Evolutionary conservation across 805 yeast species (phyloP).

Genomic region (Cyberlindnera mrakii): DNA sequence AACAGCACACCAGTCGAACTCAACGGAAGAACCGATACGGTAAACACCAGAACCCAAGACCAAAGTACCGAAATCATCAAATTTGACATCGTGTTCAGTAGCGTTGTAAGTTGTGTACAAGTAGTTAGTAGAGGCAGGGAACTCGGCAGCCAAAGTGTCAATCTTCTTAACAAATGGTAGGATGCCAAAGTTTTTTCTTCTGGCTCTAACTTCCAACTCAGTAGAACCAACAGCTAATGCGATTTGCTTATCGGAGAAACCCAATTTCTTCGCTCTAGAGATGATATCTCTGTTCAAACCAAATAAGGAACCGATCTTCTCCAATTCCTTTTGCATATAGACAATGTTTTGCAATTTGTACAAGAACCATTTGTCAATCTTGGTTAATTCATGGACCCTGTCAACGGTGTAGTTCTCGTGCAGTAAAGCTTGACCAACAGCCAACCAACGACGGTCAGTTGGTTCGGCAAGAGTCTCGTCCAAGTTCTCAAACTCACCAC

Average conservation of each 20-base stretch:
- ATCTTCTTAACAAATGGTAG: constrained; percentile 93
- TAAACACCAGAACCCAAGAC: constrained; percentile 99
- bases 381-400: constrained; percentile 82
- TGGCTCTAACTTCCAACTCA: constrained; percentile 78
- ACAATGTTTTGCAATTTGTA: constrained; percentile 91
- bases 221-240: constrained; percentile 64
- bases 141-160: constrained; percentile 97
- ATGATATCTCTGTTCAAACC: constrained; percentile 64
- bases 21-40: constrained; percentile 97
- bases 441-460: constrained; percentile 95
- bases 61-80: constrained; percentile 86
- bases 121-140: constrained; percentile 96
- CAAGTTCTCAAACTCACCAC: constrained; percentile 69
- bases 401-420: constrained; percentile 92
- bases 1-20: constrained; percentile 99
- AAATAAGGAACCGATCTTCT: constrained; percentile 50
- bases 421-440: constrained; percentile 93
- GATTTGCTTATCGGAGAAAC: constrained; percentile 93
- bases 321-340: constrained; percentile 77
- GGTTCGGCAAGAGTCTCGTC: constrained; percentile 78
- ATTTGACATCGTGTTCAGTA: constrained; percentile 71
- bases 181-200: constrained; percentile 74
- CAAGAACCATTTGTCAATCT: constrained; percentile 94
- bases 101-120: constrained; percentile 96
- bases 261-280: constrained; percentile 81